phyloP scores from a whole-genome alignment of 805 yeast species.

The Alloascoidea hylecoeti region DNA sequence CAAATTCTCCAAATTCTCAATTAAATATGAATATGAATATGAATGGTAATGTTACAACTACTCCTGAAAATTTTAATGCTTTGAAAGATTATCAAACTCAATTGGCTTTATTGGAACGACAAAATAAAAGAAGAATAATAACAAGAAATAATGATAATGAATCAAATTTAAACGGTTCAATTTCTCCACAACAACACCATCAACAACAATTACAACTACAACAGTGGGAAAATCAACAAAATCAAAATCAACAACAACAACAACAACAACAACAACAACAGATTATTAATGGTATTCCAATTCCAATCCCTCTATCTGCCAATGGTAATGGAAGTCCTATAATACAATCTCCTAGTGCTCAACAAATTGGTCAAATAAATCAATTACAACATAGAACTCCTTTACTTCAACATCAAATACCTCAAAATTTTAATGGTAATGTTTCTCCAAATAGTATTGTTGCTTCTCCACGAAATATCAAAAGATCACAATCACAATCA shows the following conservation, averaged over 20 bases:
- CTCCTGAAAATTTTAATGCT: constrained; percentile 41
- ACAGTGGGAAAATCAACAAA: constrained; percentile 7
- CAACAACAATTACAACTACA: constrained; percentile 5
- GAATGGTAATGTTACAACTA: constrained; percentile 8
- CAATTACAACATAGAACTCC: no score
- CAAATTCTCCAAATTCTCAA: constrained; percentile 9
- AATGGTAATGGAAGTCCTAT: no score
- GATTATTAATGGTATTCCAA: no score
- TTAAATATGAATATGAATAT: constrained; percentile 8
- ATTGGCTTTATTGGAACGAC: constrained; percentile 58
- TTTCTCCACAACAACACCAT: constrained; percentile 5
- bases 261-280: constrained; percentile 7
- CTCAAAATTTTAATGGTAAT: no score
- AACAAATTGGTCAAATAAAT: no score
- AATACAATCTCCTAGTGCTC: no score
- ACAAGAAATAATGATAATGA: constrained; percentile 29
- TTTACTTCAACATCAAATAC: no score
- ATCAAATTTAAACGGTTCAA: constrained; percentile 6
- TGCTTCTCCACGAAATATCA: no score
- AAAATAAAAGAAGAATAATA: constrained; percentile 50
- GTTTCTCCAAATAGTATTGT: no score
- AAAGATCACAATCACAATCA: no score
- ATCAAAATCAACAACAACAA: constrained; percentile 9
- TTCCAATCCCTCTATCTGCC: no score
- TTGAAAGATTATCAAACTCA: constrained; percentile 76